phyloP scores from a whole-genome alignment of 2,329 filamentous ascomycete species.

The Monilinia polystroma region DNA sequence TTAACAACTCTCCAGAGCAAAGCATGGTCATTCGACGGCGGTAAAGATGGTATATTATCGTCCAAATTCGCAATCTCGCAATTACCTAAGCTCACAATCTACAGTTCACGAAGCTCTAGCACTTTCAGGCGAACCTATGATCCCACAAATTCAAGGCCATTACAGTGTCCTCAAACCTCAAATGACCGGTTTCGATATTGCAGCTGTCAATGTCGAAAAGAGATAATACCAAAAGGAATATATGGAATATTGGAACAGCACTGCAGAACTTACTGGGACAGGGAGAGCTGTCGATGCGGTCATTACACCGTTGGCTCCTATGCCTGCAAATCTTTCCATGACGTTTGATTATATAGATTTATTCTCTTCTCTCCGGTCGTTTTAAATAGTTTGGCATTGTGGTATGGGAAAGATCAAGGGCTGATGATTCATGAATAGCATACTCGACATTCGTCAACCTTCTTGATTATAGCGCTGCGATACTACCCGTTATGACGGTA shows the following conservation, averaged over 20 bases:
- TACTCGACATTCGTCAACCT: constrained; percentile 22
- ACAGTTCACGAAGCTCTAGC: constrained; percentile 48
- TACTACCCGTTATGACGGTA: constrained; percentile 46
- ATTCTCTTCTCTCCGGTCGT: neutral
- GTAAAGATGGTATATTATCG: constrained; percentile 43
- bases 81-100: neutral
- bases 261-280: constrained; percentile 30
- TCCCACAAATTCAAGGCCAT: constrained; percentile 26
- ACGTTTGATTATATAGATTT: constrained; percentile 17
- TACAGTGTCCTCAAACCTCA: constrained; percentile 39
- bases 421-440: neutral
- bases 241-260: constrained; percentile 49
- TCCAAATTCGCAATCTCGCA: neutral
- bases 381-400: no score
- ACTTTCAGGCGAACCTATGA: constrained; percentile 55
- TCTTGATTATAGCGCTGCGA: constrained; percentile 40
- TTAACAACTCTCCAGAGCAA: constrained; percentile 31
- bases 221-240: constrained; percentile 57
- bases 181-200: constrained; percentile 39
- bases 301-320: constrained; percentile 50
- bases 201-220: constrained; percentile 49
- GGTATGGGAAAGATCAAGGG: no score
- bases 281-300: constrained; percentile 54
- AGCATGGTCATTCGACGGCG: constrained; percentile 50
- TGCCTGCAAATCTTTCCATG: constrained; percentile 22